phyloP scores from a whole-genome alignment of 345 rosid species.

The Stellera chamaejasme region DNA sequence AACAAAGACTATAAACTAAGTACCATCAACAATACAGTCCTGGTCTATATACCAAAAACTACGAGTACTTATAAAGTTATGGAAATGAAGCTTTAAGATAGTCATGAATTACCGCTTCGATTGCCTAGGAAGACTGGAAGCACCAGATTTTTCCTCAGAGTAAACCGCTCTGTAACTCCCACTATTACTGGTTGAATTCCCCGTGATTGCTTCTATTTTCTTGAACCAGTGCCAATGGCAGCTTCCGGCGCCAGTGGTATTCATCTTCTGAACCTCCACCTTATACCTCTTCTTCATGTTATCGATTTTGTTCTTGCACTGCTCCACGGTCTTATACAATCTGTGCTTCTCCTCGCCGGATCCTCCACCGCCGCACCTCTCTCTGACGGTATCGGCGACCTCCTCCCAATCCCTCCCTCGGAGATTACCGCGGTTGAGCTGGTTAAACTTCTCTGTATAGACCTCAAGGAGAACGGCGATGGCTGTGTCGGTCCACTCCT shows the following conservation, averaged over 20 bases:
- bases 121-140: slow-evolving; percentile 8
- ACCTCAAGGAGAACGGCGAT: slow-evolving; percentile 37
- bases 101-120: slow-evolving; percentile 14
- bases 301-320: slow-evolving; percentile 49
- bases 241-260: slow-evolving; percentile 4
- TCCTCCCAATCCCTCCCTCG: slow-evolving; percentile 52
- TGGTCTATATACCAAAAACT: neutral
- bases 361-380: slow-evolving; percentile 20
- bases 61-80: neutral
- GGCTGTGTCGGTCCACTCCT: slow-evolving; percentile 46
- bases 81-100: neutral
- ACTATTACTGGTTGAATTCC: slow-evolving; percentile 11
- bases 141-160: neutral
- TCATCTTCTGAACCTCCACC: slow-evolving; percentile 34
- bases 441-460: slow-evolving; percentile 35
- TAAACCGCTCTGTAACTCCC: slow-evolving; percentile 6
- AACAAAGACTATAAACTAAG: too few relatives aligned
- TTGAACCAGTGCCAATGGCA: slow-evolving; percentile 47
- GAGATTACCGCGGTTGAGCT: slow-evolving; percentile 36
- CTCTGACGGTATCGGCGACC: slow-evolving; percentile 35
- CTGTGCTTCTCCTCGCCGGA: slow-evolving; percentile 10
- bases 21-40: neutral
- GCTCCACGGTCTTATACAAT: slow-evolving; percentile 38
- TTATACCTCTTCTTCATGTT: slow-evolving; percentile 44
- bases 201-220: slow-evolving; percentile 30